Base-by-base conservation (phyloP, 2,329 filamentous ascomycete species). In the Microthyrium microscopicum region DNA sequence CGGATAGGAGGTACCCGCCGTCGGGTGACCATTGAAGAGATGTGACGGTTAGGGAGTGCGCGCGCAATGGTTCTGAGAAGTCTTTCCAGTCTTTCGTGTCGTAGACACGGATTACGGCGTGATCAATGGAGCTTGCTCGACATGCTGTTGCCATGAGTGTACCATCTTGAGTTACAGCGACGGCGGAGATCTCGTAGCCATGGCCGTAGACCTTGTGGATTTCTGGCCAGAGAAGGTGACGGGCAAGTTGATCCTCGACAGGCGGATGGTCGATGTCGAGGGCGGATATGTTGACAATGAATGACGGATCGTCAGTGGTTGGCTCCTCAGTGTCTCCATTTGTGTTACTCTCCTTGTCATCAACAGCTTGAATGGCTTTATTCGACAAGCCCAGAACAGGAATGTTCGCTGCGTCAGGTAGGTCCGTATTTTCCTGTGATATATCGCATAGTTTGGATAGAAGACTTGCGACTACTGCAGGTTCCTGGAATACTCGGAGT, bases 201-300 rank as follows among this genome's bases (percentile, higher is more conserved):
- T 98, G 89, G 2, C 89, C 89, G 56, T 98, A 98, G 2, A 98
- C 68, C 59, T 98, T 98, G 54, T 98, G 89, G 5, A 73, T 73
- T 51, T 98, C 89, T 3, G 89, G 89, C 84, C 85, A 98, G 20
- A 98, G 71, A 0, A 89, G 92, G 52, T 91, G 76, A 6, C 85
- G 74, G 17, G 84, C 78, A 2, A 98, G 70, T 35, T 82, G 77
- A 53, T 95, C 89, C 54, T 98, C 89, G 22, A 83, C 67, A 0
- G 89, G 87, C 8, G 89, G 85, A 42, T 79, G 73, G 26, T 70
- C 57, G 33, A 77, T 64, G 27, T 76, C 67, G 5, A 84, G 60
- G 4, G 70, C 67, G 1, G 71, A 71, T 48, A 67, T 70, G 43
- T 66, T 65, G 15, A 71, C 58, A 13, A 66, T 54, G 2, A 64